These are phyloP conservation scores for Paecilomyces dactylethromorphus DNA, from an alignment of 2,329 filamentous ascomycete species.

Conservation along the genomic window DNA sequence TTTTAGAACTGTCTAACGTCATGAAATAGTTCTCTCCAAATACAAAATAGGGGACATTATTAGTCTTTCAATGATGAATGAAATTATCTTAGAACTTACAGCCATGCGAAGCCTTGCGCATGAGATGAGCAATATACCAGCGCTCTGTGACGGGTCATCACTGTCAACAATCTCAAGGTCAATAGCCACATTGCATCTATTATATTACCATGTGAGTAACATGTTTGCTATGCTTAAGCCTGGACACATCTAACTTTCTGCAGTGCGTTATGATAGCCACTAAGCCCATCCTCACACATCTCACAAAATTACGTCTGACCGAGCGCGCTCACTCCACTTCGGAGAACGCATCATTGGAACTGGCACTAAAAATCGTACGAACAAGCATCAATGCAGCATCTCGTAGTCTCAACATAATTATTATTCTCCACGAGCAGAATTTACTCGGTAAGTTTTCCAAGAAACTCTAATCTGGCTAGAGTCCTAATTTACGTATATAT, in stretches of 20 bases:
- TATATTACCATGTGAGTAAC: conserved; percentile 3
- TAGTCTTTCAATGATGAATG: not conserved
- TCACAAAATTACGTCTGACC: not conserved
- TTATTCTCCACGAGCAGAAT: conserved; percentile 2
- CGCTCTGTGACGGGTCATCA: conserved; percentile 1
- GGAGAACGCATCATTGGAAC: not conserved
- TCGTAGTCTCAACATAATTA: conserved; percentile 3
- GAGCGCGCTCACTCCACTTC: not conserved
- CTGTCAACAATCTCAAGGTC: conserved; percentile 2
- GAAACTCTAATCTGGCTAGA: not conserved
- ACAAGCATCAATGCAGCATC: conserved; percentile 3
- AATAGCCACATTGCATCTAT: conserved; percentile 5
- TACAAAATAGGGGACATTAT: not conserved
- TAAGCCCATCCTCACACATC: not conserved
- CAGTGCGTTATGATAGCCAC: not conserved
- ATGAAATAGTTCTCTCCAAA: conserved; percentile 1
- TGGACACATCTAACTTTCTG: not conserved
- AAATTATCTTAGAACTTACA: not conserved
- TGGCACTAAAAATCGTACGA: not conserved
- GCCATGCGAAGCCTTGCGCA: not conserved
- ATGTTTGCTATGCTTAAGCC: not conserved
- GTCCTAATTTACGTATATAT: not conserved
- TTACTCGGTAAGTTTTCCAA: conserved; percentile 1
- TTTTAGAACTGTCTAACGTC: not conserved
- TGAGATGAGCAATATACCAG: conserved; percentile 1